Evolutionary conservation across 2,329 filamentous ascomycete genomes (phyloP).

Genomic region (Dactylonectria macrodidyma): DNA sequence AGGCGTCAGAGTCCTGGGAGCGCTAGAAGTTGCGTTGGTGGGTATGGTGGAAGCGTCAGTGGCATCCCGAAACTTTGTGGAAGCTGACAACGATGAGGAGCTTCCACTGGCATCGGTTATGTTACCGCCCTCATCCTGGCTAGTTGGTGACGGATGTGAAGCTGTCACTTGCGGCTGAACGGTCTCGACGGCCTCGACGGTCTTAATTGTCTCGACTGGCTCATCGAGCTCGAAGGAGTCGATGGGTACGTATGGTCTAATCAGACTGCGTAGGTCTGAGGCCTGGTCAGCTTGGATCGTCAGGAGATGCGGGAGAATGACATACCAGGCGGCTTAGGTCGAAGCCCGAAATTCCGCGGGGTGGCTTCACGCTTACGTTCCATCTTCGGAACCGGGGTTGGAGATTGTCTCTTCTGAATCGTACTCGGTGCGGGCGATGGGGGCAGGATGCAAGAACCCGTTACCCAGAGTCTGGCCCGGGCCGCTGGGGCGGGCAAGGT

Average conservation of each 20-base stretch:
- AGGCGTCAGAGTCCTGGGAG: neutral
- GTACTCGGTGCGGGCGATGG: neutral
- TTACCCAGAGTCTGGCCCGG: neutral
- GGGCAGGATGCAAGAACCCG: neutral
- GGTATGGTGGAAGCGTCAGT: constrained; percentile 8
- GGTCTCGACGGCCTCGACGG: too few relatives aligned
- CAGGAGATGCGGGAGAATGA: too few relatives aligned
- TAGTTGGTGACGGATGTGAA: constrained; percentile 8
- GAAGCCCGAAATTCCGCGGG: constrained; percentile 18
- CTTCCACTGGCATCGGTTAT: neutral
- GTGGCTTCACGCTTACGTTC: neutral
- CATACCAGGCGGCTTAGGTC: constrained; percentile 19
- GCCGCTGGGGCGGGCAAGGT: neutral
- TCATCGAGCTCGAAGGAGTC: neutral
- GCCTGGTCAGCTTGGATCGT: neutral
- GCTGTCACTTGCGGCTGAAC: too few relatives aligned
- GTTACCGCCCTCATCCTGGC: neutral
- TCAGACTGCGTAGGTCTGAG: constrained; percentile 8
- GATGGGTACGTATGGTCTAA: constrained; percentile 15
- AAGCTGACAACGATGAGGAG: neutral
- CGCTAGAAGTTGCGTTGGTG: neutral
- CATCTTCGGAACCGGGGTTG: neutral
- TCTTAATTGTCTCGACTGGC: too few relatives aligned
- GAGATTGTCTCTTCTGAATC: neutral
- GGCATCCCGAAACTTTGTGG: neutral